Base-by-base conservation (phyloP, 352 stramenopile species). In the Globisporangium canariense region DNA sequence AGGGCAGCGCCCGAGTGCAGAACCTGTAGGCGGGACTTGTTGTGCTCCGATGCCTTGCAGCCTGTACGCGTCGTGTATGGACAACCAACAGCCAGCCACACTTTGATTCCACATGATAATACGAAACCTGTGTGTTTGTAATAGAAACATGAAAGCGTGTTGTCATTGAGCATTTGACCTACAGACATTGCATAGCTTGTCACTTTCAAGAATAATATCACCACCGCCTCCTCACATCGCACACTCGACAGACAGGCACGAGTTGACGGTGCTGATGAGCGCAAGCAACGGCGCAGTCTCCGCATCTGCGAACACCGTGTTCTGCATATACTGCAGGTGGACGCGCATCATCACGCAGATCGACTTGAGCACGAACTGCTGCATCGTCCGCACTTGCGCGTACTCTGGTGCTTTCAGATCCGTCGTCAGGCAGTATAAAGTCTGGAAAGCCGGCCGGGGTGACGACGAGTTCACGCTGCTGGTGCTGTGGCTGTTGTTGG, bases 301-400 rank as follows among this genome's bases (percentile, higher is more conserved):
- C 45, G 45, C 45, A 16, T 51, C 45, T 11, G 45, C n/a, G n/a
- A 51, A 20, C 45, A 51, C 45, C 45, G 30, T 30, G n/a, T 51
- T 51, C n/a, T 51, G 45, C 18, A 51, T 2, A 4, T 30, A 30
- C 45, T 51, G 45, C n/a, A 30, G 45, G n/a, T 51, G 45, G n/a
- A n/a, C 14, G 45, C 45, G 45, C 45, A 51, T 51, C 45, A 20
- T 30, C 45, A 51, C n/a, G 45, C n/a, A 30, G n/a, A 25, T 25
- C 2, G 45, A 51, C 20, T 51, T 51, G n/a, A 51, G 45, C n/a
- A 51, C 45, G n/a, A 51, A 51, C n/a, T 51, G 45, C 45, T 51
- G 45, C 45, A 51, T 51, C 45, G n/a, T 14, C n/a, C 9, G 45
- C n/a, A 30, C 45, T 25, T 51, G 45, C 5, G 45, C 7, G 11